These are phyloP conservation scores for Hypoxylon sp. DNA, from an alignment of 2,329 filamentous ascomycete genomes.

Conservation along the genomic window DNA sequence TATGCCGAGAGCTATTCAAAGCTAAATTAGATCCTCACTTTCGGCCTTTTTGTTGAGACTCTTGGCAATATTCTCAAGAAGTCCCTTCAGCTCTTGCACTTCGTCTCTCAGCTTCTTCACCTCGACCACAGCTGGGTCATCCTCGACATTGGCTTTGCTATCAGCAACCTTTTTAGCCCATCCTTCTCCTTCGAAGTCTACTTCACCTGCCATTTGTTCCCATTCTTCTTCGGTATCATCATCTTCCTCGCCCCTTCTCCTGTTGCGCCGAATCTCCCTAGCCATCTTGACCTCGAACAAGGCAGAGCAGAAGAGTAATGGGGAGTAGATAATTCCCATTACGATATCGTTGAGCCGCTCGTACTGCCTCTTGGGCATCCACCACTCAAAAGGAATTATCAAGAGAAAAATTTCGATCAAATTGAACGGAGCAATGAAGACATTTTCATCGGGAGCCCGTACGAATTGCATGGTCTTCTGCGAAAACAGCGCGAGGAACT, in stretches of 20 bases:
- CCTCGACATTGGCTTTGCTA: slow-evolving; percentile 86
- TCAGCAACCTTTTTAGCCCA: slow-evolving; percentile 85
- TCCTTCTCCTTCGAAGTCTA: slow-evolving; percentile 86
- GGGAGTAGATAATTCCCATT: slow-evolving; percentile 89
- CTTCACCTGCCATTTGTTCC: slow-evolving; percentile 82
- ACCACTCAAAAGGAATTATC: slow-evolving; percentile 92
- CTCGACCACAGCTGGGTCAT: slow-evolving; percentile 82
- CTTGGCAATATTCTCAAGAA: slow-evolving; percentile 57
- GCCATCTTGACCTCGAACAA: slow-evolving; percentile 78
- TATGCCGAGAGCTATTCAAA: background rate
- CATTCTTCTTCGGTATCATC: slow-evolving; percentile 93
- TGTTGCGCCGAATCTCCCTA: slow-evolving; percentile 77
- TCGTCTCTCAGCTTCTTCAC: slow-evolving; percentile 71
- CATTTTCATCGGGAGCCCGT: slow-evolving; percentile 96
- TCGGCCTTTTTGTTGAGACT: slow-evolving; percentile 40
- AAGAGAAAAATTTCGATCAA: slow-evolving; percentile 88
- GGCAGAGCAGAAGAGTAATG: slow-evolving; percentile 84
- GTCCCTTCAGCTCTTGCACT: slow-evolving; percentile 68
- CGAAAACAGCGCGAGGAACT: slow-evolving; percentile 93
- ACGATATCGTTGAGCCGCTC: slow-evolving; percentile 88
- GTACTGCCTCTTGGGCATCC: slow-evolving; percentile 82
- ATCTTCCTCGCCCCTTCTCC: slow-evolving; percentile 85
- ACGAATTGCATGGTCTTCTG: slow-evolving; percentile 98
- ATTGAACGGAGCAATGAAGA: slow-evolving; percentile 97
- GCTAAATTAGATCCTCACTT: slow-evolving; percentile 41